A percentile compares a stretch with the other conserved stretches of the same genome.
phyloP scores from a whole-genome alignment of 495 filamentous ascomycete species.

The Daldinia grandis region DNA sequence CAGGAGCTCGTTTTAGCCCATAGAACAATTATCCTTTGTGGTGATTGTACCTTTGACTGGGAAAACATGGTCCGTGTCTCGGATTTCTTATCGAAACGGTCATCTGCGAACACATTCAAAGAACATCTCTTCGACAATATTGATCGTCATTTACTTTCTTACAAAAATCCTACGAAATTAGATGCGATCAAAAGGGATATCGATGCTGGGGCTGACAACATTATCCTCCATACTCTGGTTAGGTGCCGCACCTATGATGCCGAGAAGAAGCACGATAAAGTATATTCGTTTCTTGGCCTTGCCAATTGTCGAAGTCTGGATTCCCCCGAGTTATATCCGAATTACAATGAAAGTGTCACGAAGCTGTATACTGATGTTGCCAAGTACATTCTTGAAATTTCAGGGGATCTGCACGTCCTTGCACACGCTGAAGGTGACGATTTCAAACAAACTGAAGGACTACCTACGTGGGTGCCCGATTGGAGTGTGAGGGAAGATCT shows the following conservation, averaged over 20 bases:
- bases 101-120: constrained; percentile 19
- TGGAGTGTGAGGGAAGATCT: constrained; percentile 36
- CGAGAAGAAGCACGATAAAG: constrained; percentile 22
- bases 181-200: constrained; percentile 20
- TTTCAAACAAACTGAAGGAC: not conserved
- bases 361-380: constrained; percentile 21
- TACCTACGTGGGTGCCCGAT: constrained; percentile 35
- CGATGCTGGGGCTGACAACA: not conserved
- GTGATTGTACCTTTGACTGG: constrained; percentile 30
- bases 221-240: constrained; percentile 29
- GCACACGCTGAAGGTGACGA: constrained; percentile 32
- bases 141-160: constrained; percentile 9
- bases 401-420: constrained; percentile 27
- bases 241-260: constrained; percentile 38
- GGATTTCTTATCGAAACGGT: constrained; percentile 8
- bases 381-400: constrained; percentile 18
- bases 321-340: constrained; percentile 2
- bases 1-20: constrained; percentile 38
- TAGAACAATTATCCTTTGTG: constrained; percentile 25
- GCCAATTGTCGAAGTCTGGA: not conserved
- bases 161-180: constrained; percentile 34
- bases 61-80: constrained; percentile 23
- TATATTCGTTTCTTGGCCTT: constrained; percentile 33
- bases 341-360: constrained; percentile 18
- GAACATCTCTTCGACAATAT: constrained; percentile 1